Evolutionary conservation across 192 early-diverging fungal species (phyloP), one percentile per base, ranked within the genome.

Genomic region (Entomortierella beljakovae): DNA sequence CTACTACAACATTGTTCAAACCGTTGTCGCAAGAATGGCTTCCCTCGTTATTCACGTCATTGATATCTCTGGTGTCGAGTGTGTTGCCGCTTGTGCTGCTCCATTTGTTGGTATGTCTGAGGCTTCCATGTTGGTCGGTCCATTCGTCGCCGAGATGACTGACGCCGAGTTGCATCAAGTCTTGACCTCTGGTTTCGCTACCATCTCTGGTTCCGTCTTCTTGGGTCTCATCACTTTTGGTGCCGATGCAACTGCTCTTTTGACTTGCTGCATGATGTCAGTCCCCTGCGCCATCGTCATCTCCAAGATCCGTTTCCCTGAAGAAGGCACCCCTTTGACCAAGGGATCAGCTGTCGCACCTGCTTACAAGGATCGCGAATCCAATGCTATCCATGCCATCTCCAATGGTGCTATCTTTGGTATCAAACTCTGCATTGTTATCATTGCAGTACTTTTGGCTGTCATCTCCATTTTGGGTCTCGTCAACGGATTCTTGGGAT

Each of bases 131-230:
- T 80, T 97, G 59, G 89, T 96, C 54, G 88, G 87, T 58, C 93
- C 94, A 46, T 95, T 94, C 64, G 67, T 97, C 25, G 86, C 90
- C 50, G 90, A 90, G 80, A 91, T 95, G 93, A 97, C 95, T 13
- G 82, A 75, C 4, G 91, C 94, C 5, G 95, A 97, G 83, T 72
- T 97, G 60, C 94, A 96, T 82, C 88, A 94, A 34, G 88, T 92
- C 83, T 92, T 97, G 94, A 90, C 89, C 20, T 94, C 93, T 56
- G 95, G 95, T 68, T 97, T 97, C 81, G 90, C 95, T 32, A 97
- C 95, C 61, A 91, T 97, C 61, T 90, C 94, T 34, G 94, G 93
- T 26, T 95, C 95, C 15, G 91, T 92, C 23, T 82, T 97, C 29
- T 86, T 90, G 55, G 92, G 85, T 43, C 95, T 95, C 74, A 82